phyloP scores from a whole-genome alignment of 306 rosid genomes.

The Delonix regia region DNA sequence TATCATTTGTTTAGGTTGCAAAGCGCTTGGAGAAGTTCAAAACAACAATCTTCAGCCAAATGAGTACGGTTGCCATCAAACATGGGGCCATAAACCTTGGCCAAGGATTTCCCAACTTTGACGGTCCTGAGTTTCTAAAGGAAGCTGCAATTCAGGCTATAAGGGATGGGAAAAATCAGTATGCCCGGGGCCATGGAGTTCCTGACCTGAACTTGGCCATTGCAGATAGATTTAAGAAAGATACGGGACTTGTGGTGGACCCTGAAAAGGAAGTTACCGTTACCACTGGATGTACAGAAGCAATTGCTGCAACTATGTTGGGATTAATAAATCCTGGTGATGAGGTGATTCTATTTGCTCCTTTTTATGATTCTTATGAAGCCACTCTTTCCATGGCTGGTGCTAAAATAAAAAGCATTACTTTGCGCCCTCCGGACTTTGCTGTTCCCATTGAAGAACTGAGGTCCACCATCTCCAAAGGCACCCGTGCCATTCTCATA shows the following conservation, averaged over 20 bases:
- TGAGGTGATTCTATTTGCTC: constrained; percentile 90
- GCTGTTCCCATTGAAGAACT: constrained; percentile 72
- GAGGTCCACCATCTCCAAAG: constrained; percentile 62
- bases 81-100: constrained; percentile 93
- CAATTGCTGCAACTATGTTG: constrained; percentile 83
- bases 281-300: constrained; percentile 92
- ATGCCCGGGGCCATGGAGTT: constrained; percentile 85
- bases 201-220: constrained; percentile 78
- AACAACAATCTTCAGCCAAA: constrained; percentile 89
- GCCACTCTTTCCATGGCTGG: constrained; percentile 95
- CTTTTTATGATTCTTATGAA: constrained; percentile 83
- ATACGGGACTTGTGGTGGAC: constrained; percentile 69
- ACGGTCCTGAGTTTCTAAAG: constrained; percentile 92
- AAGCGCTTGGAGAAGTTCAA: constrained; percentile 91
- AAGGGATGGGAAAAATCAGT: constrained; percentile 86
- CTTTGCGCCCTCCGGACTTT: constrained; percentile 81
- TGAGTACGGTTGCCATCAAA: constrained; percentile 82
- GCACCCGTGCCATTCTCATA: constrained; percentile 77
- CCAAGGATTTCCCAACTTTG: constrained; percentile 95
- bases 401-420: constrained; percentile 74
- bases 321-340: constrained; percentile 94
- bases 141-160: constrained; percentile 94
- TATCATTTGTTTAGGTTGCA: constrained; percentile 61
- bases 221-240: constrained; percentile 83
- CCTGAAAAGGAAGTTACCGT: constrained; percentile 87